Conservation (phyloP, 768 basidiomycete genomes). For the Lentinus tigrinus region DNA sequence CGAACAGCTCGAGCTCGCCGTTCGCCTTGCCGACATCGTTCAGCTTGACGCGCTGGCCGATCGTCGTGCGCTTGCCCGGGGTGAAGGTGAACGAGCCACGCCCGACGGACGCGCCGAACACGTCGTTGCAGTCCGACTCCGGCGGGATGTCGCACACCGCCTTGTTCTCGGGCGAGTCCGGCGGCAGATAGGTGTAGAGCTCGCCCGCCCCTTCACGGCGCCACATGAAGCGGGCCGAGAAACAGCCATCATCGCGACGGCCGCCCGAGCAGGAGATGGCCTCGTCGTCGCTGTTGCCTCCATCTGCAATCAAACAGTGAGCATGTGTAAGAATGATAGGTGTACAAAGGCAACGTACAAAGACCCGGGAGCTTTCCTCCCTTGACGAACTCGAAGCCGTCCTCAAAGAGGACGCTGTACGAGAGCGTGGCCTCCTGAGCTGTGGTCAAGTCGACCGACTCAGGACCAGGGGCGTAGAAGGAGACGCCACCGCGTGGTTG, state of each 20-base stretch:
- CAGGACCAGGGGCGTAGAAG: slow-evolving; percentile 66
- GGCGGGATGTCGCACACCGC: slow-evolving; percentile 49
- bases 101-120: slow-evolving; percentile 65
- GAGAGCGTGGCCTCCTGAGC: slow-evolving; percentile 70
- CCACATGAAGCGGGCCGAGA: slow-evolving; percentile 77
- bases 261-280: slow-evolving; percentile 67
- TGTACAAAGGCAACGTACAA: slow-evolving; percentile 40
- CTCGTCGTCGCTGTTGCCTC: slow-evolving; percentile 49
- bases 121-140: slow-evolving; percentile 52
- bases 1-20: slow-evolving; percentile 68
- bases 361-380: slow-evolving; percentile 76
- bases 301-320: slow-evolving; percentile 36
- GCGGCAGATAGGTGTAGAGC: slow-evolving; percentile 46
- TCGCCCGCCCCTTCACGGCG: slow-evolving; percentile 42
- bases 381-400: slow-evolving; percentile 60
- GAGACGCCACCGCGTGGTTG: slow-evolving; percentile 58
- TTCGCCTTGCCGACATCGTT: slow-evolving; percentile 70
- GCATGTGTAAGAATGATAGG: not conserved
- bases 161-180: slow-evolving; percentile 46
- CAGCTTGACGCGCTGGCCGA: slow-evolving; percentile 67
- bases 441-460: slow-evolving; percentile 48
- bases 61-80: slow-evolving; percentile 64
- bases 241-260: slow-evolving; percentile 55
- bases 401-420: slow-evolving; percentile 58
- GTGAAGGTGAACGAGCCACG: slow-evolving; percentile 66